Conservation (phyloP, 352 stramenopile species). For the Globisporangium apiculatum region DNA sequence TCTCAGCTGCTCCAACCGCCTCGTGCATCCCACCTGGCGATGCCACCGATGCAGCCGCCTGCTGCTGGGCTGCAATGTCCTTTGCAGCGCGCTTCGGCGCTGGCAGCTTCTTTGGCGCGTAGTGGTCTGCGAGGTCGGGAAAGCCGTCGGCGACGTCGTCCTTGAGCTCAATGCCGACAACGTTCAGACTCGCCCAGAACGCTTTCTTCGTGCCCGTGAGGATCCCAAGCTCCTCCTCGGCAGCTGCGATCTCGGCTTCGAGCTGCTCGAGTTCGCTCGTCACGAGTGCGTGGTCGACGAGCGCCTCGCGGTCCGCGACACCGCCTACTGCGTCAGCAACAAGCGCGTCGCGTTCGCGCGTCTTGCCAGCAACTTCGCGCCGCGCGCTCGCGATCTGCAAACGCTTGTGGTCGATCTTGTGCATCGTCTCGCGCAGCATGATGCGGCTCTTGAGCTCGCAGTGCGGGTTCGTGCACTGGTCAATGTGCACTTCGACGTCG, state of each 20-base stretch:
- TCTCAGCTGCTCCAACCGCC: conserved; percentile 7
- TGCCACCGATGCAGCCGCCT: conserved; percentile 9
- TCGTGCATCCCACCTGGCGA: conserved; percentile 4
- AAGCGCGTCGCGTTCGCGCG: conserved; percentile 25
- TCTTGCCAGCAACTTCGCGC: conserved; percentile 30
- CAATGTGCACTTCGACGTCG: conserved; percentile 61
- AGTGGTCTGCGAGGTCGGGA: conserved; percentile 37
- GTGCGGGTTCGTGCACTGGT: conserved; percentile 52
- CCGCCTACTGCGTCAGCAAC: conserved; percentile 4
- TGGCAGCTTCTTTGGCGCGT: conserved; percentile 30
- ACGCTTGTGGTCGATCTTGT: conserved; percentile 66
- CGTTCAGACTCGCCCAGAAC: conserved; percentile 58
- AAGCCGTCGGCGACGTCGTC: conserved; percentile 55
- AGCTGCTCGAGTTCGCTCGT: conserved; percentile 52
- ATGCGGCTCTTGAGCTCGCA: conserved; percentile 71
- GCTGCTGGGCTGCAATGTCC: conserved; percentile 8
- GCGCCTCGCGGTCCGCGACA: conserved; percentile 15
- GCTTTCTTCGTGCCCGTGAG: conserved; percentile 39
- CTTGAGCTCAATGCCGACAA: conserved; percentile 50
- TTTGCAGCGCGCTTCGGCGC: conserved; percentile 15
- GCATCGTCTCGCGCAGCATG: conserved; percentile 64
- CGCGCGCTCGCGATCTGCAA: conserved; percentile 30
- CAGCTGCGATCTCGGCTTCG: conserved; percentile 55
- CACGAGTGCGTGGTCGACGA: conserved; percentile 31
- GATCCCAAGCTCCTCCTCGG: conserved; percentile 31